phyloP scores from a whole-genome alignment of 2,329 filamentous ascomycete species.

The Fusarium nygamai region DNA sequence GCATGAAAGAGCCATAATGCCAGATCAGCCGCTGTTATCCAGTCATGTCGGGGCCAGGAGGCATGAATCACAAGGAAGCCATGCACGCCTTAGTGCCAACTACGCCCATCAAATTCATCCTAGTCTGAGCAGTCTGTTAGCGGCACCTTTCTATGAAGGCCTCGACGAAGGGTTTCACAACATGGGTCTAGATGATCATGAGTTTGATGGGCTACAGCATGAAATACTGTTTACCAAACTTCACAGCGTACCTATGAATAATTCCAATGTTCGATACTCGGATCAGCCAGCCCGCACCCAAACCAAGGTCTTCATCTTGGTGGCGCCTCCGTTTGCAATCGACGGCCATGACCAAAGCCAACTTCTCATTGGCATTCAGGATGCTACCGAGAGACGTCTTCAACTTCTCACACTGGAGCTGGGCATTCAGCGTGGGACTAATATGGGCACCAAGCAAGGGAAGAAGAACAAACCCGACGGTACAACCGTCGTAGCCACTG shows the following conservation, averaged over 20 bases:
- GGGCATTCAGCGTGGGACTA: conserved; percentile 53
- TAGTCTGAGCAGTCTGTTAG: conserved; percentile 70
- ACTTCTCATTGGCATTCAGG: conserved; percentile 75
- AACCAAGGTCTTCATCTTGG: conserved; percentile 74
- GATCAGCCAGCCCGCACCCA: conserved; percentile 62
- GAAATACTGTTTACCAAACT: conserved; percentile 79
- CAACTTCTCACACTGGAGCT: conserved; percentile 72
- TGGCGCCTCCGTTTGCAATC: conserved; percentile 64
- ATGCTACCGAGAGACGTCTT: conserved; percentile 72
- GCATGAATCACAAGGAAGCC: conserved; percentile 73
- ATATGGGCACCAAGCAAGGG: conserved; percentile 36
- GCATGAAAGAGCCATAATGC: conserved; percentile 82
- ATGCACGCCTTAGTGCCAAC: conserved; percentile 52
- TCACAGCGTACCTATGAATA: conserved; percentile 72
- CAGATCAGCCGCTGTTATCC: conserved; percentile 66
- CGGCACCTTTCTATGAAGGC: conserved; percentile 74
- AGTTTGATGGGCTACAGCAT: conserved; percentile 74
- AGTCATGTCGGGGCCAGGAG: conserved; percentile 63
- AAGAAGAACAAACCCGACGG: conserved; percentile 34
- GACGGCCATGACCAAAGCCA: conserved; percentile 65
- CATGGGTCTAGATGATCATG: conserved; percentile 78
- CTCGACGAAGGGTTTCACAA: conserved; percentile 78
- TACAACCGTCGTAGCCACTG: conserved; percentile 43
- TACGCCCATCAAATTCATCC: conserved; percentile 59
- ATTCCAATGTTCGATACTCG: conserved; percentile 69